These are phyloP conservation scores for Xylariomycetidae sp. DNA, from an alignment of 2,329 filamentous ascomycete species.

Conservation along the genomic window DNA sequence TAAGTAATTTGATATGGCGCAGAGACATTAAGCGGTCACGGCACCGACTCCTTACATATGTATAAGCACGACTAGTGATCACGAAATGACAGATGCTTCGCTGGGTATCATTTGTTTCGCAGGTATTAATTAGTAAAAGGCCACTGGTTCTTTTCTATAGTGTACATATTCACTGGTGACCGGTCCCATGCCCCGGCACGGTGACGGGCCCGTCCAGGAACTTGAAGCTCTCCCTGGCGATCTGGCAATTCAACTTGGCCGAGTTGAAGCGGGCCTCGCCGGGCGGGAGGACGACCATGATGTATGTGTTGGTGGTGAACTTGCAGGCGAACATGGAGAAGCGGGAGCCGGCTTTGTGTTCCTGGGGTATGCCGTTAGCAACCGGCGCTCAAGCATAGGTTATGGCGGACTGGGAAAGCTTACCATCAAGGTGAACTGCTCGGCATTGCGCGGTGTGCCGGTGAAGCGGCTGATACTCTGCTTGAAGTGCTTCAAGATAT, in stretches of 20 bases:
- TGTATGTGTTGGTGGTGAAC: conserved; percentile 95
- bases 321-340: conserved; percentile 95
- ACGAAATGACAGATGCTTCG: too few relatives aligned
- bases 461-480: conserved; percentile 73
- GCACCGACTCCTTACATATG: too few relatives aligned
- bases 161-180: conserved; percentile 5
- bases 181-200: conserved; percentile 13
- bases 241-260: conserved; percentile 82
- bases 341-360: conserved; percentile 66
- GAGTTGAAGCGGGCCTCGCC: conserved; percentile 89
- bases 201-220: conserved; percentile 51
- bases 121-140: conserved; percentile 6
- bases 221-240: conserved; percentile 76
- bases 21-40: too few relatives aligned
- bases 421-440: conserved; percentile 69
- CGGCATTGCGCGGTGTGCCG: conserved; percentile 71
- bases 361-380: conserved; percentile 23
- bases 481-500: conserved; percentile 98
- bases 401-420: too few relatives aligned
- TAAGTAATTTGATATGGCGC: too few relatives aligned
- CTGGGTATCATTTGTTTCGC: too few relatives aligned
- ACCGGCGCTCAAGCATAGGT: too few relatives aligned
- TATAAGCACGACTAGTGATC: too few relatives aligned
- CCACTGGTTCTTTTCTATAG: background rate
- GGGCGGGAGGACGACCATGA: conserved; percentile 85